Base-by-base conservation (phyloP, 441 rosid species). In the Kokia cookei region DNA sequence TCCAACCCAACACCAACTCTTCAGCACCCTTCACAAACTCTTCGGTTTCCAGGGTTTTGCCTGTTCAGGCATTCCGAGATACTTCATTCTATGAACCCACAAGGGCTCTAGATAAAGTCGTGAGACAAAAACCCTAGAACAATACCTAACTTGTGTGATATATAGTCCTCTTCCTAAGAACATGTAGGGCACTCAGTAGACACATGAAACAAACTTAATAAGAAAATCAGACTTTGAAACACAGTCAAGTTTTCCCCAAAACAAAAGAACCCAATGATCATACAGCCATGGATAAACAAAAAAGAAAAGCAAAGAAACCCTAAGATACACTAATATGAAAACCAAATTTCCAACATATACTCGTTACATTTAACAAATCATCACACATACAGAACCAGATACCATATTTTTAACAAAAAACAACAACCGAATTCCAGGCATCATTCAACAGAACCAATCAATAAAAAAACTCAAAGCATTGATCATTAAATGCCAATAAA, bases 281-380 rank as follows among this genome's bases (percentile, higher is more conserved):
- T 72, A 75, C 26, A 75, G 72, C 75, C 62, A 75, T 72, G 75
- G 51, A 65, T 69, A 71, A 61, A 77, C 65, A 63, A 76, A 47
- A 71, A 76, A 61, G 74, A 77, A 55, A 80, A 74, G 58, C 71
- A 73, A 75, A 54, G 32, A 68, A 19, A 64, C 64, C 29, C 80
- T 66, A 75, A 66, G 48, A 40, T 43, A 61, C 60, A 15, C 45
- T 47, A 54, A 71, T 13, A 67, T 40, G 50, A 27, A 24, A 53
- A 65, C 65, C 58, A 47, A 69, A 64, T 29, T 79, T 72, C 61
- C 24, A 72, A 62, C n/a, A 19, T 51, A 54, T 43, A 58, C 24
- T 22, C 60, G 13, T 53, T 32, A 12, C 53, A 63, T 63, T 62
- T 45, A 29, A 65, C 70, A 65, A 43, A 65, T 63, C 58, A 73